These are phyloP conservation scores for Psilocybe sp. DNA, from an alignment of 768 basidiomycete genomes.

Conservation along the genomic window DNA sequence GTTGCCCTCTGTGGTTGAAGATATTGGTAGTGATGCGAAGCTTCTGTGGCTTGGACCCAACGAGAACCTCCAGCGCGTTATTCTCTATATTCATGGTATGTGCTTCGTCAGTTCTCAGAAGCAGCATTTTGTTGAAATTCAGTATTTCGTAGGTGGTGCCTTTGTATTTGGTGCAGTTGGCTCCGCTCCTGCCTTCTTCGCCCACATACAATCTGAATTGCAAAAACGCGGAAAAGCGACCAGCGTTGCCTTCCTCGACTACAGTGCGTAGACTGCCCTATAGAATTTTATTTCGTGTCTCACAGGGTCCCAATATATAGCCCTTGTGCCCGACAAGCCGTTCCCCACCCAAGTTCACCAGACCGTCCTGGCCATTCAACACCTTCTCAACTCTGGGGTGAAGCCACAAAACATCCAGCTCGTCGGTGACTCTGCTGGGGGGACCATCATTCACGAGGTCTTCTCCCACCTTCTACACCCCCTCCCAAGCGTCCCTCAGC, in stretches of 20 bases:
- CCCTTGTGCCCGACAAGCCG: constrained; percentile 19
- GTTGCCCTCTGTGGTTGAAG: constrained; percentile 17
- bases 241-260: too few relatives aligned
- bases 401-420: constrained; percentile 29
- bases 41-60: constrained; percentile 11
- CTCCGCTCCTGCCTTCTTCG: too few relatives aligned
- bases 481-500: constrained; percentile 16
- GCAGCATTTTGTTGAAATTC: too few relatives aligned
- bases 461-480: constrained; percentile 33
- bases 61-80: constrained; percentile 5
- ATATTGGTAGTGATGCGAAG: constrained; percentile 8
- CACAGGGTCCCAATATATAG: constrained; percentile 9
- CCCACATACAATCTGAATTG: too few relatives aligned
- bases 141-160: too few relatives aligned
- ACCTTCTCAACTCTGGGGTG: constrained; percentile 26
- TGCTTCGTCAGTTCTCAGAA: neutral
- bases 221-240: too few relatives aligned
- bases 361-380: constrained; percentile 22
- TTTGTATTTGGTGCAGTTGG: constrained; percentile 1
- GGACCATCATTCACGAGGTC: constrained; percentile 24
- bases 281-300: too few relatives aligned
- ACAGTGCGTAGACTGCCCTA: too few relatives aligned
- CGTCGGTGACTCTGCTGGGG: constrained; percentile 36
- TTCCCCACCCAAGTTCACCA: constrained; percentile 31
- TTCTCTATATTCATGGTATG: constrained; percentile 11